These are phyloP conservation scores for Hura crepitans DNA, from an alignment of 441 rosid species.

Conservation along the genomic window DNA sequence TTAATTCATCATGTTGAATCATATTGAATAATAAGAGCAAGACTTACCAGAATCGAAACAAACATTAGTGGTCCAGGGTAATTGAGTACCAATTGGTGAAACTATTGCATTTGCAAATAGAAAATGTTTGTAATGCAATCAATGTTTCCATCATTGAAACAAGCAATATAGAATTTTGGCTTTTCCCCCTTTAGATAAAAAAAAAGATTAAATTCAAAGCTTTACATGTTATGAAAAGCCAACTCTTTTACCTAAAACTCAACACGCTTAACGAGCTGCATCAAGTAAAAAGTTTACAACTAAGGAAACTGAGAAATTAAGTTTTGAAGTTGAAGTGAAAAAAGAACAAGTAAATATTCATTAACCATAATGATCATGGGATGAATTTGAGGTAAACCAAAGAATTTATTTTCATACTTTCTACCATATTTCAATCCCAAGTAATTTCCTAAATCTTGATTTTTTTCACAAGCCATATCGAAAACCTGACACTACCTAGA, in stretches of 20 bases:
- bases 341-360: constrained; percentile 16
- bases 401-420: constrained; percentile 53
- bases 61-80: constrained; percentile 79
- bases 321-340: constrained; percentile 10
- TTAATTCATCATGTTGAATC: background rate
- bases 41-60: constrained; percentile 85
- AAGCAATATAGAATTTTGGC: background rate
- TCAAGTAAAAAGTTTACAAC: constrained; percentile 11
- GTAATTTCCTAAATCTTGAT: constrained; percentile 52
- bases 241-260: constrained; percentile 72
- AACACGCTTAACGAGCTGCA: constrained; percentile 83
- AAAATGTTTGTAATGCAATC: constrained; percentile 57
- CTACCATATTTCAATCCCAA: constrained; percentile 84
- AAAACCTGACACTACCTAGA: constrained; percentile 91
- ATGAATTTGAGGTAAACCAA: constrained; percentile 29
- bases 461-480: constrained; percentile 75
- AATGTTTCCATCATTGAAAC: constrained; percentile 16
- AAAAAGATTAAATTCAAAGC: constrained; percentile 14
- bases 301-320: constrained; percentile 17
- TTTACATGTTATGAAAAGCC: constrained; percentile 69
- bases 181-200: background rate
- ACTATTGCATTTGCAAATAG: constrained; percentile 73
- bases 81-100: constrained; percentile 52
- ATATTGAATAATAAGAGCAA: constrained; percentile 5
- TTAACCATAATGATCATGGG: constrained; percentile 24